phyloP scores from a whole-genome alignment of 2,329 filamentous ascomycete genomes.

The Sporothrix curviconia region DNA sequence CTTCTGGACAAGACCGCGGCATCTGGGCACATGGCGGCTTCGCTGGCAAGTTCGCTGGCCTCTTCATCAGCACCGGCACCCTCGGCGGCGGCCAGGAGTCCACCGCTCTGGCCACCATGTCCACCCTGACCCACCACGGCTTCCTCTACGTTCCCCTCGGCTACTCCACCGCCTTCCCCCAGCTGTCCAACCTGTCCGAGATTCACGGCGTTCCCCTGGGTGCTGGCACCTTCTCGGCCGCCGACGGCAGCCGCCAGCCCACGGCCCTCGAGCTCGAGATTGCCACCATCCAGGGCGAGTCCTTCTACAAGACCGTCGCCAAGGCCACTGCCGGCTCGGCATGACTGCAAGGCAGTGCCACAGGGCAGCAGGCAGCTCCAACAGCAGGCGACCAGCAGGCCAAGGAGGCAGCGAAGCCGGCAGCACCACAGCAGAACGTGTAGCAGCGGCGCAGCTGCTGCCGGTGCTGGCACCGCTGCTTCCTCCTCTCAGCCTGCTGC shows the following conservation, averaged over 20 bases:
- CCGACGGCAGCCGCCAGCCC: constrained; percentile 80
- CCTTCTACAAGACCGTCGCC: constrained; percentile 70
- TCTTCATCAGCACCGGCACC: constrained; percentile 85
- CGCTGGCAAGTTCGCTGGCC: constrained; percentile 81
- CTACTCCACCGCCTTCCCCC: constrained; percentile 71
- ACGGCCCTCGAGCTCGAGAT: constrained; percentile 67
- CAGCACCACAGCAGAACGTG: not conserved
- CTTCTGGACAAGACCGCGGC: constrained; percentile 80
- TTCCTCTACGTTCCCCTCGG: constrained; percentile 95
- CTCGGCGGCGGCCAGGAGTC: constrained; percentile 88
- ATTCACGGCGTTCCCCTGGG: constrained; percentile 86
- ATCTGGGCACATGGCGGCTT: constrained; percentile 75
- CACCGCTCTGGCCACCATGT: constrained; percentile 73
- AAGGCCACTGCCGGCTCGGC: constrained; percentile 49
- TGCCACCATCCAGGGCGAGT: constrained; percentile 75
- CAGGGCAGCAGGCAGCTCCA: constrained; percentile 23
- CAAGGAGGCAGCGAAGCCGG: constrained; percentile 17
- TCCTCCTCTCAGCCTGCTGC: constrained; percentile 16
- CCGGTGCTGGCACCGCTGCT: constrained; percentile 11
- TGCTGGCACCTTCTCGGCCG: constrained; percentile 77
- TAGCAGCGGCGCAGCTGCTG: not conserved
- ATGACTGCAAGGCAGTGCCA: constrained; percentile 67
- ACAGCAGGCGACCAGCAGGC: constrained; percentile 18
- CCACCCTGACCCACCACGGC: constrained; percentile 85
- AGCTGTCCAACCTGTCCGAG: constrained; percentile 66